Conservation (phyloP, 441 rosid species). For the Erodium texanum region DNA sequence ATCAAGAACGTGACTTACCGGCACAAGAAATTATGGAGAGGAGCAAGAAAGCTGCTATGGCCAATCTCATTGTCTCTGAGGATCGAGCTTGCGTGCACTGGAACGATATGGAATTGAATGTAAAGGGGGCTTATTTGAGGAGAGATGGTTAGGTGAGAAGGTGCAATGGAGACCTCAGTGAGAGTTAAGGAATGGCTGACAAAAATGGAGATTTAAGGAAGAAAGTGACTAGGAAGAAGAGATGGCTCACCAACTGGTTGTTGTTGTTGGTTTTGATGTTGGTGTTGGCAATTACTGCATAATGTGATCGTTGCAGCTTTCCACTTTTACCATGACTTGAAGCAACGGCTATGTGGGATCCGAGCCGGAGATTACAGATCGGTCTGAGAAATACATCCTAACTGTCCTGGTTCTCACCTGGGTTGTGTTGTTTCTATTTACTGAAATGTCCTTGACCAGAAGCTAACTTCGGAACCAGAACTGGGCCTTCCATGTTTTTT, state of each 20-base stretch:
- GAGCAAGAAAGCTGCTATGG: not conserved
- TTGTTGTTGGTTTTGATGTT: not conserved
- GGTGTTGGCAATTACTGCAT: not conserved
- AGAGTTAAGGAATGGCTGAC: not conserved
- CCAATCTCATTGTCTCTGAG: not conserved
- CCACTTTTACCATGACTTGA: not conserved
- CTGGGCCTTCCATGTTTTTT: not conserved
- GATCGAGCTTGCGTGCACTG: not conserved
- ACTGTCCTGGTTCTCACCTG: not conserved
- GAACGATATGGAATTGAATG: not conserved
- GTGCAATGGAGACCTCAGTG: not conserved
- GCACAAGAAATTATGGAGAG: not conserved
- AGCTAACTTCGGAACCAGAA: no score
- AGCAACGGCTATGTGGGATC: not conserved
- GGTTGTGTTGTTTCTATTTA: no score
- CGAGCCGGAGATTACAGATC: no score
- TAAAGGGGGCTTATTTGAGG: not conserved
- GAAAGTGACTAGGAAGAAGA: not conserved
- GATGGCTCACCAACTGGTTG: constrained; percentile 2
- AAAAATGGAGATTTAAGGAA: not conserved
- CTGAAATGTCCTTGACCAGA: not conserved
- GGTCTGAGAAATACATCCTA: not conserved
- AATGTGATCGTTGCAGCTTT: not conserved
- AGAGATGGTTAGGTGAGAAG: not conserved
- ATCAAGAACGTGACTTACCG: not conserved